Conservation (phyloP, 441 rosid genomes). For the Populus trichocarpa region DNA sequence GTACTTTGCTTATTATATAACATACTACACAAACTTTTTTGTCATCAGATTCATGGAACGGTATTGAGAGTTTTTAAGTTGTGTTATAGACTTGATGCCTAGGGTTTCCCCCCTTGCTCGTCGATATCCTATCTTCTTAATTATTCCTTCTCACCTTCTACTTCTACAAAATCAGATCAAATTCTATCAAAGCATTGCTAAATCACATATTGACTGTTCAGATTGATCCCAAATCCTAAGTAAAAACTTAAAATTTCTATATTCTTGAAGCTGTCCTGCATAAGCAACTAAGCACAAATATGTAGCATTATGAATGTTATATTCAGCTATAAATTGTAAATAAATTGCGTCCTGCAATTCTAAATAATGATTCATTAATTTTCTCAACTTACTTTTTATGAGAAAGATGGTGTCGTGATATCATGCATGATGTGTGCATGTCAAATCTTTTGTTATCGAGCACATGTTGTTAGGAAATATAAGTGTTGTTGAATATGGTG, state of each 20-base stretch:
- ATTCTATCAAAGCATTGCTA: neutral
- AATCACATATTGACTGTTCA: no score
- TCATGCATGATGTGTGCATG: neutral
- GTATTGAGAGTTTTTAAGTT: neutral
- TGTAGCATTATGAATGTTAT: neutral
- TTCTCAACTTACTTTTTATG: neutral
- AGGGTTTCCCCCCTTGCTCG: no score
- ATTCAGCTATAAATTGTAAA: neutral
- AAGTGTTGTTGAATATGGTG: neutral
- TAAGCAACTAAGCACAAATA: neutral
- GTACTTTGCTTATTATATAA: neutral
- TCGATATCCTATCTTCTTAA: no score
- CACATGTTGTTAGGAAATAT: neutral
- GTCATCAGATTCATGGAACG: neutral
- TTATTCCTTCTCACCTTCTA: no score
- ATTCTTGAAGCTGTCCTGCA: no score
- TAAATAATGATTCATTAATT: neutral
- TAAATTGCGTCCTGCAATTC: neutral
- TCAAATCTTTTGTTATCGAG: neutral
- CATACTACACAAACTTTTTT: neutral
- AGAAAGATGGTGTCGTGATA: neutral
- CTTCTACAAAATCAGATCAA: no score
- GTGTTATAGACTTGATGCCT: no score
- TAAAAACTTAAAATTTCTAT: no score
- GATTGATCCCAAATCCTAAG: neutral